phyloP scores from a whole-genome alignment of 352 stramenopile species.

The Globisporangium viniferum region DNA sequence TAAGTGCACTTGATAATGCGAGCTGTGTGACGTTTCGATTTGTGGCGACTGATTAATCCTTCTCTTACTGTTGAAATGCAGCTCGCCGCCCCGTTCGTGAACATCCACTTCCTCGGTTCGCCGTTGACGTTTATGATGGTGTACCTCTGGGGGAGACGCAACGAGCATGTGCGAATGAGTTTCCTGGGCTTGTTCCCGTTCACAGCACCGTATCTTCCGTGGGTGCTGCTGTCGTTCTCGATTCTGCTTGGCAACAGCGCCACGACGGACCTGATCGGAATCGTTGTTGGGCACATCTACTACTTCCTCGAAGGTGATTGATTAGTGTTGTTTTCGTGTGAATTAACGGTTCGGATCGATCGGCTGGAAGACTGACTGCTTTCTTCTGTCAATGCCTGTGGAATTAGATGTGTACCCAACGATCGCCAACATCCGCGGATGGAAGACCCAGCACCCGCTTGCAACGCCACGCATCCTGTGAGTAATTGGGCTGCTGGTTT shows the following conservation, averaged over 20 bases:
- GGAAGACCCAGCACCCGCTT: conserved; percentile 90
- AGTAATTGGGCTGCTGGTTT: conserved; percentile 17
- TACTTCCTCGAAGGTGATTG: conserved; percentile 96
- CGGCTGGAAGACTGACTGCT: neutral
- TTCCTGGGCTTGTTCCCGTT: conserved; percentile 98
- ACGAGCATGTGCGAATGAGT: conserved; percentile 96
- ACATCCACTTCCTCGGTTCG: conserved; percentile 97
- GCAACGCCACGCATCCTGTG: conserved; percentile 91
- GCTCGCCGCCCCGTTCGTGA: conserved; percentile 95
- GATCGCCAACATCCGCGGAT: conserved; percentile 94
- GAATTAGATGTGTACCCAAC: conserved; percentile 95
- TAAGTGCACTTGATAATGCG: conserved; percentile 28
- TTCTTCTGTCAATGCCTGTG: neutral
- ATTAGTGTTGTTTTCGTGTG: neutral
- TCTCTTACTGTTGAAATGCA: conserved; percentile 18
- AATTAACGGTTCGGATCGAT: no score
- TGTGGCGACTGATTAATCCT: neutral
- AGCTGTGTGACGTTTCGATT: neutral
- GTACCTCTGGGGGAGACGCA: conserved; percentile 97
- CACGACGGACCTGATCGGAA: conserved; percentile 98
- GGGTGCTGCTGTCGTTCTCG: conserved; percentile 97
- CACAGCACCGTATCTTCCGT: conserved; percentile 97
- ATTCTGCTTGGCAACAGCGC: conserved; percentile 94
- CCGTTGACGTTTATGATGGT: conserved; percentile 99
- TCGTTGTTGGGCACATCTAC: conserved; percentile 98